Conservation (phyloP, 1,284 basidiomycete species). For the Ganoderma leucocontextum region DNA sequence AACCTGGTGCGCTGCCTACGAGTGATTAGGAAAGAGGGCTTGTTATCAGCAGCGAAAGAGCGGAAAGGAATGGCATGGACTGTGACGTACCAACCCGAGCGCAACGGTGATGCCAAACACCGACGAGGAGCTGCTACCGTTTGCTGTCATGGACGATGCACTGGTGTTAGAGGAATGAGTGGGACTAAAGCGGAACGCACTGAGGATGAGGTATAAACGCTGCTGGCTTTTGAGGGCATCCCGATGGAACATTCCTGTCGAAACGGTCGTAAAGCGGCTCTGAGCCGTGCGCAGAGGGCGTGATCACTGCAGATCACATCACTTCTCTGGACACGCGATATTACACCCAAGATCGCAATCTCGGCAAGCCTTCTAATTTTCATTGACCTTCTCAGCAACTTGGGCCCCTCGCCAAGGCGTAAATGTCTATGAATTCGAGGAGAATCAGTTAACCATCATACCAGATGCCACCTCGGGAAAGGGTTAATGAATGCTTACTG, state of each 20-base stretch:
- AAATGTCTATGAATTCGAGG: no score
- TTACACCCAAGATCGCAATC: no score
- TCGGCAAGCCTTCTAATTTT: no score
- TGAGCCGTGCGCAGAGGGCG: no score
- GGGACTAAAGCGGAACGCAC: not conserved
- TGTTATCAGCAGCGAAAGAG: not conserved
- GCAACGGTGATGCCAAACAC: not conserved
- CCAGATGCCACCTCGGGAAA: no score
- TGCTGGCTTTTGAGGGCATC: not conserved
- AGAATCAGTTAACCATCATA: no score
- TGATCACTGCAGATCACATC: no score
- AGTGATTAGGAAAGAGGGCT: not conserved
- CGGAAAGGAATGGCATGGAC: not conserved
- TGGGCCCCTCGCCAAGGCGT: no score
- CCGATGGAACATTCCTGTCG: not conserved
- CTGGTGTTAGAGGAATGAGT: not conserved
- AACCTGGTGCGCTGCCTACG: slow-evolving; percentile 9
- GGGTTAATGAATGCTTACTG: not conserved
- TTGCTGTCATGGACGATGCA: not conserved
- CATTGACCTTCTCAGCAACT: no score
- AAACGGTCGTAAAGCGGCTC: no score
- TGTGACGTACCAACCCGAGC: not conserved
- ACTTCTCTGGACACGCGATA: no score
- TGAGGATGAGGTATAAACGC: not conserved
- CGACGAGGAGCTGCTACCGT: not conserved